These are phyloP conservation scores for Fomitiporia mediterranea DNA, from an alignment of 1,284 basidiomycete species.

Conservation along the genomic window DNA sequence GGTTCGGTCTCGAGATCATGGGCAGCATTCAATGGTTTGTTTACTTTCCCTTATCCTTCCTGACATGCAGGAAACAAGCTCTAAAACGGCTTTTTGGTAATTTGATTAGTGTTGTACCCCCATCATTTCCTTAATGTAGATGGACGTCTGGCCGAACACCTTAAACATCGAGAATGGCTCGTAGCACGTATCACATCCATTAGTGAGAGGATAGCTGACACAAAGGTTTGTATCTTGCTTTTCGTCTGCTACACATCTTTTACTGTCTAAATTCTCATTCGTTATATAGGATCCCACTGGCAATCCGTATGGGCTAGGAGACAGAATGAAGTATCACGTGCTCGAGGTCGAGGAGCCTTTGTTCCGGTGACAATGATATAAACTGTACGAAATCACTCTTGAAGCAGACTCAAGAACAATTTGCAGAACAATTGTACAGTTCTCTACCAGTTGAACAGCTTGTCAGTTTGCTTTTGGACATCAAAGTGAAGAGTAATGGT, in stretches of 20 bases:
- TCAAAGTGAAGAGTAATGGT: too few species aligned
- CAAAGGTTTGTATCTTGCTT: slow-evolving; percentile 48
- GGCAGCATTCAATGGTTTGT: slow-evolving; percentile 3
- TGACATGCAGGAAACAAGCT: background rate
- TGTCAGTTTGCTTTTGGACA: slow-evolving; percentile 11
- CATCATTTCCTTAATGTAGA: slow-evolving; percentile 93
- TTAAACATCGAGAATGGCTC: slow-evolving; percentile 87
- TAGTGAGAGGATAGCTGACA: slow-evolving; percentile 78
- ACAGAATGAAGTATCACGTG: slow-evolving; percentile 90
- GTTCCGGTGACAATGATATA: slow-evolving; percentile 48
- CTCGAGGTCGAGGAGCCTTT: slow-evolving; percentile 94
- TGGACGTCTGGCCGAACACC: slow-evolving; percentile 77
- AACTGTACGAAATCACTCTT: slow-evolving; percentile 53
- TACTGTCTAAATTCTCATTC: slow-evolving; percentile 18
- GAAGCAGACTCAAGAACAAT: slow-evolving; percentile 34
- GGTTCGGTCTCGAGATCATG: background rate
- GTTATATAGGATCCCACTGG: slow-evolving; percentile 56
- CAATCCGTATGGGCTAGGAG: slow-evolving; percentile 77
- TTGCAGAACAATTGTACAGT: slow-evolving; percentile 17
- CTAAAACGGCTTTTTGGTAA: background rate
- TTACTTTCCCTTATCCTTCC: too few species aligned
- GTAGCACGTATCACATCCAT: slow-evolving; percentile 89
- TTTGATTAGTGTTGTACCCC: slow-evolving; percentile 76
- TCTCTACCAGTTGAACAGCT: slow-evolving; percentile 16
- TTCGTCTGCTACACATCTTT: slow-evolving; percentile 2